Base-by-base conservation (phyloP, 257 asterid species). In the Plantago major region DNA sequence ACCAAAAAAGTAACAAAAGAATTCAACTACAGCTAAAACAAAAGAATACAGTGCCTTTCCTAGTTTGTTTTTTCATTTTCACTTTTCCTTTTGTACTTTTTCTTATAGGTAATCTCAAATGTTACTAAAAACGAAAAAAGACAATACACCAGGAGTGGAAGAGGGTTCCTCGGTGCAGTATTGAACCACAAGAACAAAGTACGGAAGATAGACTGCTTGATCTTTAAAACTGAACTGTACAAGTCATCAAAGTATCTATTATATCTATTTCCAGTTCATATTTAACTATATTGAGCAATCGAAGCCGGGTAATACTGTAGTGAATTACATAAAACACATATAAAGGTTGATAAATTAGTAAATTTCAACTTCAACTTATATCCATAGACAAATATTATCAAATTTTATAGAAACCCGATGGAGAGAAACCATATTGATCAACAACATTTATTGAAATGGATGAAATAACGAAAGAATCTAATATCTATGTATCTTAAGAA, bases 1-100 rank as follows among this genome's bases (percentile, higher is more conserved):
- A 57, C 37, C 37, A 66, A 46, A 46, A 49, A 53, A 62, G 26
- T 43, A 42, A 56, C 17, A 61, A 44, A 43, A 44, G 5, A 43
- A 42, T 48, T 38, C 42, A 46, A 62, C 64, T 58, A 51, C 55
- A 28, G 42, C 53, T 50, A 51, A 66, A 65, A 54, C 62, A 46
- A 17, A 54, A 59, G 64, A 33, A 43, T 58, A 12, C 42, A 58
- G 30, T 61, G 59, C 42, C 38, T 52, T 50, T n/a, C 47, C 40
- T 46, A 16, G 18, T 3, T 46, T 46, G 18, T n/a, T 46, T 1
- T 33, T 33, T 33, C n/a, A n/a, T n/a, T 33, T 33, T 33, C 8
- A 5, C 40, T 33, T 30, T 33, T 33, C 8, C 40, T 33, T 33
- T 33, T 22, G 26, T 22, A 22, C 26, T 22, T 33, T 3, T 33